phyloP scores from a whole-genome alignment of 1,284 basidiomycete species.

The Fomitopsis schrenkii region DNA sequence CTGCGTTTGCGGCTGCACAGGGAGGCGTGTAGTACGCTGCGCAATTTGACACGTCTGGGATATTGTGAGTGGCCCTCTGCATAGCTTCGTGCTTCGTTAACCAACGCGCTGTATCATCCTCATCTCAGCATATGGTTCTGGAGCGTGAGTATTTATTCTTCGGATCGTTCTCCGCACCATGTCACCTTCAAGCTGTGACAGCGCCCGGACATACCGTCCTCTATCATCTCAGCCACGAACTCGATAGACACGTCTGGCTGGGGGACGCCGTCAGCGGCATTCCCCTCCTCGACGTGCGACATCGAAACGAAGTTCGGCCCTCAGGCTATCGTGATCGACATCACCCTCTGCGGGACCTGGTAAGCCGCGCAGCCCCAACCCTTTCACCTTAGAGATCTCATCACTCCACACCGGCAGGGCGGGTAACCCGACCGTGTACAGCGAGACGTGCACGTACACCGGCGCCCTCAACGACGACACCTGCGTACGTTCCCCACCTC shows the following conservation, averaged over 20 bases:
- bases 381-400: no score
- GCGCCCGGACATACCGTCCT: neutral
- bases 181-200: neutral
- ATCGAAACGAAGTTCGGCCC: constrained; percentile 34
- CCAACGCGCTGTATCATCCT: neutral
- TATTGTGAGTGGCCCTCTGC: constrained; percentile 10
- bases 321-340: constrained; percentile 51
- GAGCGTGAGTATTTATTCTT: neutral
- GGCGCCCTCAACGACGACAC: constrained; percentile 16
- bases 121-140: neutral
- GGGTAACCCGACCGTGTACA: constrained; percentile 36
- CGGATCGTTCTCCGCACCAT: neutral
- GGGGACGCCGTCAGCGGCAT: constrained; percentile 57
- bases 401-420: constrained; percentile 31
- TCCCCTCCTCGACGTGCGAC: constrained; percentile 41
- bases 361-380: constrained; percentile 10
- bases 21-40: constrained; percentile 62
- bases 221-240: constrained; percentile 16
- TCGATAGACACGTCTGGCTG: constrained; percentile 48
- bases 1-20: constrained; percentile 49
- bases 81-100: neutral
- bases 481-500: constrained; percentile 12
- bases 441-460: constrained; percentile 33
- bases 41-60: neutral
- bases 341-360: constrained; percentile 54